A percentile compares a stretch with the other conserved stretches of the same genome.
Evolutionary conservation across 345 rosid species (phyloP).

Genomic region (Kandelia obovata): DNA sequence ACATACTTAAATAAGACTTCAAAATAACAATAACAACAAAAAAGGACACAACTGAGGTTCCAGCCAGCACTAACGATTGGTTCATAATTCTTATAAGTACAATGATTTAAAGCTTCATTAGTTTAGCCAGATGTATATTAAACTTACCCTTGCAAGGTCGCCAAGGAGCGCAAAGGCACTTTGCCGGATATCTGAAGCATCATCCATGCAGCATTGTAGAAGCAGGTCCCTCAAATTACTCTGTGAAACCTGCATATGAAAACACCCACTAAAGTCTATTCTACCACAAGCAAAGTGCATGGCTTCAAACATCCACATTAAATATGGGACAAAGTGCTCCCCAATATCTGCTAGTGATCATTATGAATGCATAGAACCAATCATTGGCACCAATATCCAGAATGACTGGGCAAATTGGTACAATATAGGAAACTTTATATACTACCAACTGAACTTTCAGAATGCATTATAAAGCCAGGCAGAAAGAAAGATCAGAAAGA

Average conservation of each 20-base stretch:
- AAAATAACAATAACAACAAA: constrained; percentile 1
- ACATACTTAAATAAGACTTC: background rate
- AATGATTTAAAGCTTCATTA: background rate
- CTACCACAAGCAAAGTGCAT: constrained; percentile 4
- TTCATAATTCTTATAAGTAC: background rate
- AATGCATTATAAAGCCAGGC: background rate
- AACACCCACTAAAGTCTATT: background rate
- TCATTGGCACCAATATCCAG: background rate
- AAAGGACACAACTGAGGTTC: constrained; percentile 8
- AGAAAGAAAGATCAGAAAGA: background rate
- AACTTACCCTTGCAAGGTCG: constrained; percentile 71
- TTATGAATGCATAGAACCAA: background rate
- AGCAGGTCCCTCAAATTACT: constrained; percentile 78
- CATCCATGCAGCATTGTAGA: constrained; percentile 86
- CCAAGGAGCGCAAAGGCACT: constrained; percentile 91
- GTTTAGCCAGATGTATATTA: constrained; percentile 5
- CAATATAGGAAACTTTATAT: background rate
- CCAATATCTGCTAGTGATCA: background rate
- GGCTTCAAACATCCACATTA: background rate
- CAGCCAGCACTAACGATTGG: background rate
- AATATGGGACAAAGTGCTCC: background rate
- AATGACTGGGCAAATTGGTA: background rate
- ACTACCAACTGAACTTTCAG: background rate
- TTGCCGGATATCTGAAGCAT: constrained; percentile 70
- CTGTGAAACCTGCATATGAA: constrained; percentile 55